Conservation (phyloP, 2,329 filamentous ascomycete genomes). For the Alternaria incomplexa region DNA sequence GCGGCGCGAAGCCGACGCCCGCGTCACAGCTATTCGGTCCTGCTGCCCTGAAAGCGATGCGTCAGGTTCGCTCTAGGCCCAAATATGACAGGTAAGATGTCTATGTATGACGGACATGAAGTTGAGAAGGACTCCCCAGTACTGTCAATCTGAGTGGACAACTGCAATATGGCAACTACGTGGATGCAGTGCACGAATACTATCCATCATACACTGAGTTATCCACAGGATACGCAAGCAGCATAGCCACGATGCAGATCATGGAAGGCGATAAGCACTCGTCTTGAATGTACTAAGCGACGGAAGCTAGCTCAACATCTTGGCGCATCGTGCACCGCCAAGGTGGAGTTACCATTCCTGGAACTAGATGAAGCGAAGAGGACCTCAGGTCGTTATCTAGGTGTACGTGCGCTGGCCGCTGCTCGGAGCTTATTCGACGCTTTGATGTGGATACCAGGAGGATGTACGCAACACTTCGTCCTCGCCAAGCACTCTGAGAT, state of each 20-base stretch:
- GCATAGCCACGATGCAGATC: slow-evolving; percentile 10
- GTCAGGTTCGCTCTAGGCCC: not conserved
- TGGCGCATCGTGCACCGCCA: slow-evolving; percentile 35
- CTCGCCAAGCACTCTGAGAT: slow-evolving; percentile 38
- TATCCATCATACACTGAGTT: not conserved
- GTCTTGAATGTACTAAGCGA: slow-evolving; percentile 11
- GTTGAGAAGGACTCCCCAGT: not conserved
- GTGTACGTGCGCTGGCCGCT: slow-evolving; percentile 27
- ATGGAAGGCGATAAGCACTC: slow-evolving; percentile 9
- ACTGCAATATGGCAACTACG: not conserved
- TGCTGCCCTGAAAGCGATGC: not conserved
- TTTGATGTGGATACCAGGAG: slow-evolving; percentile 39
- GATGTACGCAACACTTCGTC: slow-evolving; percentile 38
- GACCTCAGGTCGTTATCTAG: slow-evolving; percentile 25
- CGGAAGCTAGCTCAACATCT: slow-evolving; percentile 24
- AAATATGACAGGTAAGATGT: slow-evolving; percentile 3
- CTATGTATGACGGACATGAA: not conserved
- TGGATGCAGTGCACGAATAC: not conserved
- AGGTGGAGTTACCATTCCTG: slow-evolving; percentile 17
- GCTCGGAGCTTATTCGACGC: slow-evolving; percentile 37
- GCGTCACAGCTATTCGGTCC: slow-evolving; percentile 5
- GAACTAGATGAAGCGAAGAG: slow-evolving; percentile 27
- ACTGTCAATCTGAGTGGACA: not conserved
- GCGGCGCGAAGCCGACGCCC: slow-evolving; percentile 8
- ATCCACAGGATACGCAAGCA: slow-evolving; percentile 9